Conservation (phyloP, 2,329 filamentous ascomycete genomes). For the Biscogniauxia marginata region DNA sequence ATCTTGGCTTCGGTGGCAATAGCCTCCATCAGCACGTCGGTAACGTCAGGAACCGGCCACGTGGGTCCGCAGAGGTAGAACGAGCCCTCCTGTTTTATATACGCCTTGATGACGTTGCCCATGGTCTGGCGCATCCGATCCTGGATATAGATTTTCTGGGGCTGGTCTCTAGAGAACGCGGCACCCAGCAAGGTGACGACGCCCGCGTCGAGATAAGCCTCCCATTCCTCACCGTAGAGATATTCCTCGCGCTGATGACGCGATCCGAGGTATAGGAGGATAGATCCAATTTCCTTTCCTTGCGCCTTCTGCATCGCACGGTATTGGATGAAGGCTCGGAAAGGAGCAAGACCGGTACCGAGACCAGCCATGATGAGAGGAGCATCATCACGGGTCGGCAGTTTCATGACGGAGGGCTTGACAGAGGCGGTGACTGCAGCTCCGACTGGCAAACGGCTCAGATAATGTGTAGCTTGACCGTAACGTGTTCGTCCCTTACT, state of each 20-base stretch:
- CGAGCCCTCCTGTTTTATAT: conserved; percentile 81
- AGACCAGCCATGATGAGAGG: conserved; percentile 98
- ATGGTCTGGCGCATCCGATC: conserved; percentile 93
- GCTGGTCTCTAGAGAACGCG: conserved; percentile 95
- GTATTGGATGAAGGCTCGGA: conserved; percentile 98
- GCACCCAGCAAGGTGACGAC: conserved; percentile 92
- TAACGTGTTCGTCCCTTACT: conserved; percentile 82
- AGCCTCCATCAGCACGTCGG: conserved; percentile 88
- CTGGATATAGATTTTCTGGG: conserved; percentile 99
- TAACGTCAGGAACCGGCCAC: conserved; percentile 98
- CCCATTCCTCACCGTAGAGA: conserved; percentile 98
- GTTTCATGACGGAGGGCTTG: conserved; percentile 98
- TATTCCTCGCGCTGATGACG: conserved; percentile 98
- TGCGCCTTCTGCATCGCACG: conserved; percentile 97
- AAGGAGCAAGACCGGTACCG: conserved; percentile 97
- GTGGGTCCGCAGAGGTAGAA: conserved; percentile 98
- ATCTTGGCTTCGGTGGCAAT: conserved; percentile 72
- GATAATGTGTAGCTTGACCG: conserved; percentile 90
- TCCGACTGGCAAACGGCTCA: conserved; percentile 73
- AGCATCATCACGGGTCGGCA: conserved; percentile 82
- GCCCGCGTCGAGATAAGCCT: conserved; percentile 92
- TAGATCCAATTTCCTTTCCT: conserved; percentile 89
- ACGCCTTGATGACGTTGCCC: conserved; percentile 77
- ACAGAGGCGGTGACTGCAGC: conserved; percentile 85
- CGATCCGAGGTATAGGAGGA: conserved; percentile 93